phyloP scores from a whole-genome alignment of 768 basidiomycete genomes.

The Termitomyces sp. region DNA sequence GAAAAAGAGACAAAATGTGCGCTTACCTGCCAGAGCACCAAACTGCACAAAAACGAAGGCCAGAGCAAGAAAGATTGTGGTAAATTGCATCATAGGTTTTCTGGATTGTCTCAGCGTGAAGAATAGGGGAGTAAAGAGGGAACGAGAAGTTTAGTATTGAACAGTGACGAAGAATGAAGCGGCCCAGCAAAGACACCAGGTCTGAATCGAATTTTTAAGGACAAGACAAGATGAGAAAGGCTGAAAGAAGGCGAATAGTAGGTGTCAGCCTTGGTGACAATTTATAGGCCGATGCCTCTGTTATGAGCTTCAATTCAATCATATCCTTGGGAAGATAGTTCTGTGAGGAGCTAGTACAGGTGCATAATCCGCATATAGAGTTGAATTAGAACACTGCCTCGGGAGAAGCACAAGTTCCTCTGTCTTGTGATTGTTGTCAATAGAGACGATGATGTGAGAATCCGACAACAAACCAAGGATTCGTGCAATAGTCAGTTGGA shows the following conservation, averaged over 20 bases:
- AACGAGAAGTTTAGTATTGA: neutral
- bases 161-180: slow-evolving; percentile 2
- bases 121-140: neutral
- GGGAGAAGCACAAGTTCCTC: neutral
- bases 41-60: slow-evolving; percentile 7
- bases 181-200: slow-evolving; percentile 14
- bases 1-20: neutral
- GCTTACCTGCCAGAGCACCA: slow-evolving; percentile 9
- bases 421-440: neutral
- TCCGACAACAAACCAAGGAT: neutral
- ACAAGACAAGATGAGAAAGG: slow-evolving; percentile 1
- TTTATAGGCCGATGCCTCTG: slow-evolving; percentile 3
- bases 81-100: slow-evolving; percentile 4
- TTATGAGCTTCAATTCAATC: neutral
- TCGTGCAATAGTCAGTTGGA: neutral
- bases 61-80: slow-evolving; percentile 6
- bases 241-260: slow-evolving; percentile 6
- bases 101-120: neutral
- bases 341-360: neutral
- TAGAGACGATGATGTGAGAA: too few species aligned
- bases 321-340: neutral
- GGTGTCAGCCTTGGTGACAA: neutral
- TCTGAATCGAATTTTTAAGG: slow-evolving; percentile 4
- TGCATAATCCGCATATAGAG: neutral
- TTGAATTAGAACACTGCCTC: neutral